Conservation (phyloP, 2,329 filamentous ascomycete species). For the Arachnomyces sp. region DNA sequence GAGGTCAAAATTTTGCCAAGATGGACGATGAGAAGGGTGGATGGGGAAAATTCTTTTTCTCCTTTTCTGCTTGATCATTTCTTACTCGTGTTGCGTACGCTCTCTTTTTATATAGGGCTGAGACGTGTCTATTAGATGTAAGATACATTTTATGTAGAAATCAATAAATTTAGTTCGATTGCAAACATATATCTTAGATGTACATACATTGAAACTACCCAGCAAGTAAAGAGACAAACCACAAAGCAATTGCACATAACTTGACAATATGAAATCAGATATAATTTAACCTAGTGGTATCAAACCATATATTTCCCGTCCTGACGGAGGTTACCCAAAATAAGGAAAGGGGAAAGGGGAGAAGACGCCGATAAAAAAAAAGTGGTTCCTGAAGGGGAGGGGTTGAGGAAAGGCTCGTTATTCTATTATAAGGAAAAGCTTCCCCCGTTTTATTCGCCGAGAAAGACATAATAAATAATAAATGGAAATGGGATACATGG, state of each 20-base stretch:
- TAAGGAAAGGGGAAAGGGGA: neutral
- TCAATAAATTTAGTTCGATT: neutral
- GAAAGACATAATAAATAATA: no score
- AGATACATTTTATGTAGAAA: conserved; percentile 29
- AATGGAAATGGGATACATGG: no score
- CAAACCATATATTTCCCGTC: conserved; percentile 4
- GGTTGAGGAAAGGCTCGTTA: neutral
- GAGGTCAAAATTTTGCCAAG: conserved; percentile 40
- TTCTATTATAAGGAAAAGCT: neutral
- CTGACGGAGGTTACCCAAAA: neutral
- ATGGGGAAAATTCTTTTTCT: conserved; percentile 18
- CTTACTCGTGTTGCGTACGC: conserved; percentile 39
- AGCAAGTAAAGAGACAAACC: no score
- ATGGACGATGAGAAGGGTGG: conserved; percentile 9
- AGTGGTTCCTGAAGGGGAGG: no score
- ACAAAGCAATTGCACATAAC: no score
- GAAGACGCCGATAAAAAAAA: no score
- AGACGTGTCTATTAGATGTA: conserved; percentile 36
- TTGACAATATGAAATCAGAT: neutral
- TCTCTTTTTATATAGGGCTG: conserved; percentile 24
- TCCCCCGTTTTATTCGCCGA: no score
- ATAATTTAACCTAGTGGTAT: conserved; percentile 3
- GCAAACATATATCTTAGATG: neutral
- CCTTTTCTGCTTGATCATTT: conserved; percentile 16
- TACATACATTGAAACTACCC: no score